These are phyloP conservation scores for Boechera stricta DNA, from an alignment of 345 rosid species.

Conservation along the genomic window DNA sequence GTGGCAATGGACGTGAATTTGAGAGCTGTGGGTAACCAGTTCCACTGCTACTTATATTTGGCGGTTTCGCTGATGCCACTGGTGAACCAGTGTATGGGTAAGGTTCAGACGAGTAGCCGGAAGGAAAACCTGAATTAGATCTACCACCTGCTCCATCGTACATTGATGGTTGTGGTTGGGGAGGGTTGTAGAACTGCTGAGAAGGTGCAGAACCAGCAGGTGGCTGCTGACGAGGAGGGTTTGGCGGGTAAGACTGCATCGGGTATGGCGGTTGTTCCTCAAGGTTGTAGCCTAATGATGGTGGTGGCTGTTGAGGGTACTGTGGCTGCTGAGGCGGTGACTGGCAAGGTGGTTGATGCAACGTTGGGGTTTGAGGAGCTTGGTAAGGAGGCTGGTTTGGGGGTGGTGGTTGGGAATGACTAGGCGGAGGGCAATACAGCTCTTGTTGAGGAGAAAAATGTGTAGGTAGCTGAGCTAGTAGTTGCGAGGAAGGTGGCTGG, in stretches of 20 bases:
- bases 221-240: conserved; percentile 51
- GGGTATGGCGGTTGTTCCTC: conserved; percentile 53
- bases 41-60: conserved; percentile 40
- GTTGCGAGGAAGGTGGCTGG: conserved; percentile 53
- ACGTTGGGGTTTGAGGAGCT: conserved; percentile 59
- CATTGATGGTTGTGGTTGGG: conserved; percentile 54
- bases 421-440: conserved; percentile 54
- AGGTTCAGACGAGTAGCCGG: conserved; percentile 58
- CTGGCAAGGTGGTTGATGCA: conserved; percentile 59
- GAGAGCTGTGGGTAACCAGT: conserved; percentile 77
- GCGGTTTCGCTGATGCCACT: conserved; percentile 46
- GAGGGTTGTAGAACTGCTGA: conserved; percentile 57
- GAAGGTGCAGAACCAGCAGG: conserved; percentile 53
- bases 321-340: conserved; percentile 42
- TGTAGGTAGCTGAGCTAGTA: conserved; percentile 52
- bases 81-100: conserved; percentile 59
- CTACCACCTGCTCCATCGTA: conserved; percentile 62
- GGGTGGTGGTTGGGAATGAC: conserved; percentile 59
- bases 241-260: conserved; percentile 62
- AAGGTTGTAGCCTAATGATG: conserved; percentile 58
- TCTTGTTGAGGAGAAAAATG: conserved; percentile 71
- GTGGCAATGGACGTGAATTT: conserved; percentile 67
- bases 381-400: conserved; percentile 61
- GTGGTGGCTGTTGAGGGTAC: conserved; percentile 57
- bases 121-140: conserved; percentile 56